Conservation (phyloP, 2,329 filamentous ascomycete species). For the Ophiostoma himal-ulmi region DNA sequence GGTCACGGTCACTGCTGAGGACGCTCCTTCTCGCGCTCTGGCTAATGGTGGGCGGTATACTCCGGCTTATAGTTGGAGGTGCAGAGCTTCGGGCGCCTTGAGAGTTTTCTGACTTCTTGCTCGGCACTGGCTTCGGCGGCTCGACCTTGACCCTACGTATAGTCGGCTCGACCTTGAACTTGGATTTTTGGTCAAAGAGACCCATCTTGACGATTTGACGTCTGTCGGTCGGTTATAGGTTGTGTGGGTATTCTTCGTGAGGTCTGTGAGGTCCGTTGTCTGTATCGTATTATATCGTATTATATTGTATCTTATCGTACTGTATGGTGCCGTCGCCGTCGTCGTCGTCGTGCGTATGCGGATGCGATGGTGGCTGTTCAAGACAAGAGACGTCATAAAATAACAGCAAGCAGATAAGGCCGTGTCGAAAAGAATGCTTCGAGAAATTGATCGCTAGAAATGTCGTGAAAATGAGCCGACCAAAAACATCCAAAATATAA, state of each 20-base stretch:
- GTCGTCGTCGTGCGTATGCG: not conserved
- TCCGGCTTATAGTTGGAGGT: conserved; percentile 10
- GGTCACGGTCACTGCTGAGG: conserved; percentile 31
- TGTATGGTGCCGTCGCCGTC: not conserved
- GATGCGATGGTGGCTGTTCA: not conserved
- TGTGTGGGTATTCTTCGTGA: not conserved
- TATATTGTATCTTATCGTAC: not conserved
- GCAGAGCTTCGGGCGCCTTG: conserved; percentile 11
- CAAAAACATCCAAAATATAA: not conserved
- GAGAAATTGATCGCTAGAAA: not conserved
- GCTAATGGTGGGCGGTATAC: conserved; percentile 9
- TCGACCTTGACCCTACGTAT: conserved; percentile 48
- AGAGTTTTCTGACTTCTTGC: conserved; percentile 28
- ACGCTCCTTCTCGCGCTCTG: conserved; percentile 31
- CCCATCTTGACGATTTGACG: conserved; percentile 32
- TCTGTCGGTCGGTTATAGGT: not conserved
- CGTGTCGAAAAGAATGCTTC: not conserved
- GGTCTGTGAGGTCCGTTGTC: not conserved
- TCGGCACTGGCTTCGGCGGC: conserved; percentile 36
- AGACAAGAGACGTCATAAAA: conserved; percentile 4
- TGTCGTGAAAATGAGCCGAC: not conserved
- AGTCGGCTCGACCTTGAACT: conserved; percentile 47
- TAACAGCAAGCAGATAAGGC: not conserved
- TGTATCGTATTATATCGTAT: not conserved
- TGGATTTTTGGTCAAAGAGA: conserved; percentile 41